These are phyloP conservation scores for Botrytis tulipae DNA, from an alignment of 2,329 filamentous ascomycete species.

Conservation along the genomic window DNA sequence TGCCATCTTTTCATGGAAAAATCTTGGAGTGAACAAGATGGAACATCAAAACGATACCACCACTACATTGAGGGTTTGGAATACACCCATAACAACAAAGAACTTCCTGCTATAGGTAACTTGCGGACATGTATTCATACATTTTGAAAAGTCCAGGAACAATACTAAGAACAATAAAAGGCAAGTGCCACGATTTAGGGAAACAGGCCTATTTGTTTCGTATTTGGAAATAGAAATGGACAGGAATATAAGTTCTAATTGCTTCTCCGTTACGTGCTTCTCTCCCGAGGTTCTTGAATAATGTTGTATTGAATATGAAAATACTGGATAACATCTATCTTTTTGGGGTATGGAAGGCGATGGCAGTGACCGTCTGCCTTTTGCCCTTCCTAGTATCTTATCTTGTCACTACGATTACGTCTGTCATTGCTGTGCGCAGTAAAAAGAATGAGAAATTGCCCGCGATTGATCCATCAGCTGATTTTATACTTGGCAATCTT, in stretches of 20 bases:
- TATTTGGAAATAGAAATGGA: not conserved
- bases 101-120: not conserved
- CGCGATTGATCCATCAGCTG: constrained; percentile 26
- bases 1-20: not conserved
- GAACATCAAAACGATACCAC: not conserved
- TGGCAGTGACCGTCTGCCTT: not conserved
- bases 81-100: not conserved
- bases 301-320: not conserved
- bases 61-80: too few species aligned
- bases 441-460: constrained; percentile 21
- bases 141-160: not conserved
- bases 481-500: constrained; percentile 29
- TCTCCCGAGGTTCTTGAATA: too few species aligned
- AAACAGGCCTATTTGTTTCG: not conserved
- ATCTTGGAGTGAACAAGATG: not conserved
- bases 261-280: not conserved
- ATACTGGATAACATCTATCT: not conserved
- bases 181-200: not conserved
- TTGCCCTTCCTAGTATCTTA: constrained; percentile 18
- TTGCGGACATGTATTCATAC: not conserved
- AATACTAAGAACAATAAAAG: not conserved
- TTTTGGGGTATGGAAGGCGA: constrained; percentile 20
- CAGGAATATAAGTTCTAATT: too few species aligned
- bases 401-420: constrained; percentile 20
- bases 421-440: constrained; percentile 9